Conservation (phyloP, 805 yeast genomes). For the Metschnikowia noctiluminum region DNA sequence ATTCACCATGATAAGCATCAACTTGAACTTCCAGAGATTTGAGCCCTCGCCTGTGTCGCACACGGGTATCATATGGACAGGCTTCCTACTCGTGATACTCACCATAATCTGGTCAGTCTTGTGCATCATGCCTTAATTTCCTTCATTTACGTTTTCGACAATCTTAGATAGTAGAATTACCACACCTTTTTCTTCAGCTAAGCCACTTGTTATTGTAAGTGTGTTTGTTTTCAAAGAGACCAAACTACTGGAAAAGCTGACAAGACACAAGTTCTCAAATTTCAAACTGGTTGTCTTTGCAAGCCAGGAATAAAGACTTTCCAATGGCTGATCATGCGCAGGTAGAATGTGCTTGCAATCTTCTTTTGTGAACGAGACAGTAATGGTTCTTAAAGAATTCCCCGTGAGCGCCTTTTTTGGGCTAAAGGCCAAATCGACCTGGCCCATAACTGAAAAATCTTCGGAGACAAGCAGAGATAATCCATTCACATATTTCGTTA, state of each 20-base stretch:
- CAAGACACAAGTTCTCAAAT: conserved; percentile 7
- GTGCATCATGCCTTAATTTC: conserved; percentile 3
- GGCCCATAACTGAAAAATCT: conserved; percentile 6
- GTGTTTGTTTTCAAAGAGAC: conserved; percentile 1
- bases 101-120: conserved; percentile 21
- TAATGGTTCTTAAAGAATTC: conserved; percentile 9
- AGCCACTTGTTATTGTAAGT: background rate
- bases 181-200: background rate
- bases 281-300: conserved; percentile 9
- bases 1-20: conserved; percentile 34
- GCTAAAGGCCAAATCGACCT: conserved; percentile 8
- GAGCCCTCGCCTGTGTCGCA: conserved; percentile 26
- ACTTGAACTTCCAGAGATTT: conserved; percentile 31
- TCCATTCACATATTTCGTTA: conserved; percentile 4
- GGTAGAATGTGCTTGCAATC: conserved; percentile 6
- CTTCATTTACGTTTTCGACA: background rate
- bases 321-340: conserved; percentile 2
- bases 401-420: conserved; percentile 9
- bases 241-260: conserved; percentile 5
- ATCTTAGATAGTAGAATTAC: background rate
- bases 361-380: conserved; percentile 7
- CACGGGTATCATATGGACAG: conserved; percentile 24
- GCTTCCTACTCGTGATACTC: conserved; percentile 21
- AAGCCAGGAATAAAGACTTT: conserved; percentile 11
- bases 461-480: background rate